These are phyloP conservation scores for Thielaviopsis cerberus DNA, from an alignment of 2,329 filamentous ascomycete genomes.

Conservation along the genomic window DNA sequence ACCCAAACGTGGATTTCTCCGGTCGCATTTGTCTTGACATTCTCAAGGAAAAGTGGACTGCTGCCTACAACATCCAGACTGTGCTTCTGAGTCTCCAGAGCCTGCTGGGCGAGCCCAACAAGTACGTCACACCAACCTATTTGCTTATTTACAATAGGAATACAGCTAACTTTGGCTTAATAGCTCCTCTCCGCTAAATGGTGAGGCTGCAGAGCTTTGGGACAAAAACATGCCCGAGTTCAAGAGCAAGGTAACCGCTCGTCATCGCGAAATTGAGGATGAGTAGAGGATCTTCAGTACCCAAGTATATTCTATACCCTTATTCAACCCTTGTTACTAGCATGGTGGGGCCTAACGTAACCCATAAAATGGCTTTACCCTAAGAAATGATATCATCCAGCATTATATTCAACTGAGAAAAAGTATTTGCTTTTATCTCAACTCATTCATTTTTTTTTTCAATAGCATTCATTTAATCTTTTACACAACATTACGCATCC, in stretches of 20 bases:
- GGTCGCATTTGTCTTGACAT: conserved; percentile 96
- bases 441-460: no score
- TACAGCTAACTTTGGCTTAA: conserved; percentile 11
- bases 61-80: conserved; percentile 89
- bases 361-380: no score
- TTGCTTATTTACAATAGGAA: not conserved
- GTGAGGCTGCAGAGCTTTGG: conserved; percentile 90
- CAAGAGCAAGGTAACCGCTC: conserved; percentile 52
- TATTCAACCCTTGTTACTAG: not conserved
- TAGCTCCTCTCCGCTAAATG: conserved; percentile 85
- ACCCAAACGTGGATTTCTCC: conserved; percentile 95
- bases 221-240: conserved; percentile 75
- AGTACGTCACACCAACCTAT: conserved; percentile 52
- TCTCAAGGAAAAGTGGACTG: conserved; percentile 97
- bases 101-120: conserved; percentile 89
- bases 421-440: no score
- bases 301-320: not conserved
- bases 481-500: no score
- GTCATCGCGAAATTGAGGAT: conserved; percentile 46
- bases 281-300: conserved; percentile 25
- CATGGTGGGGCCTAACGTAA: no score
- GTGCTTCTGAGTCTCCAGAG: conserved; percentile 88
- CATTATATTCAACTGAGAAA: no score
- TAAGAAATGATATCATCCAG: no score
- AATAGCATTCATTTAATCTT: no score